Base-by-base conservation (phyloP, 257 asterid genomes). In the Forsythia suspensa region DNA sequence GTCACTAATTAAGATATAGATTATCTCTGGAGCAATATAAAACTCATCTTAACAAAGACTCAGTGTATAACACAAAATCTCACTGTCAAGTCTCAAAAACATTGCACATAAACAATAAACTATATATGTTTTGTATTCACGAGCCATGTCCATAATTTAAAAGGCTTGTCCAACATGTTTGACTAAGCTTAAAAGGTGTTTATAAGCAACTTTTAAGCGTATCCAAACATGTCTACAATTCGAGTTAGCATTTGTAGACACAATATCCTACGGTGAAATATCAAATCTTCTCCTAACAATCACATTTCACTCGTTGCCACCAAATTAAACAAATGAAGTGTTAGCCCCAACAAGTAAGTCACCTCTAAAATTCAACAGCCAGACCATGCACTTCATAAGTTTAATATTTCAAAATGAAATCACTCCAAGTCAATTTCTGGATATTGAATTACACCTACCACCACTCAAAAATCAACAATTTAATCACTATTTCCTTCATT, bases 371-470 rank as follows among this genome's bases (percentile, higher is more conserved):
- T 37, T 48, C 3, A 52, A 36, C 38, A 65, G 8, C 29, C 78
- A 61, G 59, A 78, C 73, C 66, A 81, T 21, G 72, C 71, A 34
- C 51, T 74, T 74, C 76, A 63, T 66, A 55, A 70, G 57, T 72
- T 72, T n/a, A 36, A 77, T 63, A n/a, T 18, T 73, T 66, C 82
- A 70, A 21, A 8, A 7, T 52, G 20, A 76, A 69, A 38, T 48
- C 41, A 38, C 66, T 34, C 43, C n/a, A 76, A 74, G 75, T 71
- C 76, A 73, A 73, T 70, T 70, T 73, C 61, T 80, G 73, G 87
- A 83, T 86, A 84, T 81, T 80, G 80, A 81, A 81, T 39, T 74
- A 71, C 79, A 46, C 38, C 65, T 43, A 75, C 43, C 44, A 67
- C 77, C 55, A 63, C 78, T 24, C 66, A 63, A 68, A 76, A n/a